These are phyloP conservation scores for Scopulariopsis brevicaulis DNA, from an alignment of 2,329 filamentous ascomycete genomes.

Conservation along the genomic window DNA sequence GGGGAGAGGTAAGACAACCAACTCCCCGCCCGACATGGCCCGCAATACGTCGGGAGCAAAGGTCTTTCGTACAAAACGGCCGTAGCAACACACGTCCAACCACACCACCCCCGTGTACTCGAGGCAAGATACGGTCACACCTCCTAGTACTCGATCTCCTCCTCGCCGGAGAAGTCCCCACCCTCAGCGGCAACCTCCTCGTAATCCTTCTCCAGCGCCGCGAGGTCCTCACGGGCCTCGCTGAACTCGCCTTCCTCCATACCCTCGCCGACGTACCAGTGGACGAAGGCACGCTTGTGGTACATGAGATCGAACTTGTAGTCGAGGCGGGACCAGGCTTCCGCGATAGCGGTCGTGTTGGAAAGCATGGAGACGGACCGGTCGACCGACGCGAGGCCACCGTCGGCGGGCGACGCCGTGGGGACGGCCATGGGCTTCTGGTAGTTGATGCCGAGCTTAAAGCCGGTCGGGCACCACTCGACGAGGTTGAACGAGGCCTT, in stretches of 20 bases:
- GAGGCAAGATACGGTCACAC: neutral
- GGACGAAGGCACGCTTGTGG: conserved; percentile 65
- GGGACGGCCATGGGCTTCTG: conserved; percentile 54
- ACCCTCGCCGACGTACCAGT: conserved; percentile 79
- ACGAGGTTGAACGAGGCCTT: conserved; percentile 64
- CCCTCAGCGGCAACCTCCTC: conserved; percentile 75
- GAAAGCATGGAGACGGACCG: conserved; percentile 60
- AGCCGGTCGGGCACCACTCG: conserved; percentile 65
- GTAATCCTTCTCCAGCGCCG: conserved; percentile 77
- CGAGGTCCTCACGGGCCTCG: conserved; percentile 76
- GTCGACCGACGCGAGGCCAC: conserved; percentile 49
- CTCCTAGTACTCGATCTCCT: conserved; percentile 67
- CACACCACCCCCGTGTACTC: neutral
- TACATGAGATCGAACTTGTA: conserved; percentile 73
- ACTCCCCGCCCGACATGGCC: neutral
- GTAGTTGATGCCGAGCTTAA: conserved; percentile 69
- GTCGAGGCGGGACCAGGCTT: conserved; percentile 62
- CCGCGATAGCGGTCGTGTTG: conserved; percentile 64
- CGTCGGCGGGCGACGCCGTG: conserved; percentile 35
- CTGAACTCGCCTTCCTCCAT: conserved; percentile 91
- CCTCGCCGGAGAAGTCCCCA: conserved; percentile 45
- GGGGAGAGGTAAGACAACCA: neutral
- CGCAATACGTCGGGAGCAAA: neutral
- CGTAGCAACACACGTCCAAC: neutral
- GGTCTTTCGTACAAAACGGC: conserved; percentile 1